Evolutionary conservation across 768 basidiomycete genomes (phyloP).

Genomic region (Psilocybe azurescens): DNA sequence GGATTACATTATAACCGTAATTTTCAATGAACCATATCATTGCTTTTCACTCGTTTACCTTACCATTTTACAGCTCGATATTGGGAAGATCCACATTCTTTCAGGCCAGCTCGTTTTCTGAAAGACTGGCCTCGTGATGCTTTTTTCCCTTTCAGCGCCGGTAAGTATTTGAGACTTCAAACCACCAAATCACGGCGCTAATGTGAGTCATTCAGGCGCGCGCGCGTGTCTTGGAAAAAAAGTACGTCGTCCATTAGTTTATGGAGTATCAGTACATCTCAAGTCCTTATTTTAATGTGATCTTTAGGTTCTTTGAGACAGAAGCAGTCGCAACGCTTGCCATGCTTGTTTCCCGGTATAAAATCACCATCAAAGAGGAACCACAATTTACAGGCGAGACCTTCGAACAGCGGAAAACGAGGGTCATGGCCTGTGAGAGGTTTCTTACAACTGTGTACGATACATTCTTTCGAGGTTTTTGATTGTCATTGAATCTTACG

Average conservation of each 20-base stretch:
- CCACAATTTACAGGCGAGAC: conserved; percentile 51
- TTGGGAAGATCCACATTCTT: conserved; percentile 57
- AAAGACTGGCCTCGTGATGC: conserved; percentile 59
- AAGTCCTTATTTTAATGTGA: background rate
- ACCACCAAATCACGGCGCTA: background rate
- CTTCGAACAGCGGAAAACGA: conserved; percentile 48
- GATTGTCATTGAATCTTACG: too few species aligned
- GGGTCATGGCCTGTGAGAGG: conserved; percentile 41
- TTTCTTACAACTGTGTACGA: conserved; percentile 50
- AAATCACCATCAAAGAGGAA: conserved; percentile 55
- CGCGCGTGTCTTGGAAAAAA: conserved; percentile 30
- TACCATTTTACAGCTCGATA: conserved; percentile 45
- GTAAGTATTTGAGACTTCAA: conserved; percentile 20
- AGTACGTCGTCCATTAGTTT: conserved; percentile 9
- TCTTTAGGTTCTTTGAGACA: conserved; percentile 36
- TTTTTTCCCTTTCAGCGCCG: conserved; percentile 56
- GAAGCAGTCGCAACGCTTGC: conserved; percentile 44
- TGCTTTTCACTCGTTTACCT: too few species aligned
- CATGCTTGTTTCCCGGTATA: conserved; percentile 50
- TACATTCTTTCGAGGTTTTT: background rate
- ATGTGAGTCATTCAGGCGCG: conserved; percentile 14
- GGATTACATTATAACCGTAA: conserved; percentile 59
- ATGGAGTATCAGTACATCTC: background rate
- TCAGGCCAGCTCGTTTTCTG: conserved; percentile 52
- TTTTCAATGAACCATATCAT: background rate